Evolutionary conservation across 202 grass and related monocot species (phyloP), one percentile per base, ranked within the genome.

Genomic region (Carex arenaria): DNA sequence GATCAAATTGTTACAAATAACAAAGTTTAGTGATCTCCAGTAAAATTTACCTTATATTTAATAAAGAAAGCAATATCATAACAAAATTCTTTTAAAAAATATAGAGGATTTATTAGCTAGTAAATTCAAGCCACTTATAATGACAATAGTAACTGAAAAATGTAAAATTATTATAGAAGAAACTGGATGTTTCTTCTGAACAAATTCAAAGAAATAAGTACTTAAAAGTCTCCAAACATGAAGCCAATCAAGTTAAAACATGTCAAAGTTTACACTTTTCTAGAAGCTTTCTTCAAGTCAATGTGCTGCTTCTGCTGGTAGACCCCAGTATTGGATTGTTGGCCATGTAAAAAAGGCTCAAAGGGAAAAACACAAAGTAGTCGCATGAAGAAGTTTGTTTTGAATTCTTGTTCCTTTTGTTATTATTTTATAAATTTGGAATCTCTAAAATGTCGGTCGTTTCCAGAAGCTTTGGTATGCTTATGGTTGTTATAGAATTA

Each of bases 181-280:
- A 59, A n/a, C 5, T 17, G 56, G 56, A 68, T 40, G 14, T 0
- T 6, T 42, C 40, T 23, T 51, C 51, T 5, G 8, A 72, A 26
- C 17, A 72, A 51, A 47, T 72, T 51, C 20, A 72, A 72, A 47
- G 15, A 10, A 67, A 68, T 62, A 65, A 65, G 4, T 31, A 17
- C 64, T 31, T 2, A 2, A 1, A 9, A 45, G 43, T 45, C 43
- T 45, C 3, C 4, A 36, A 66, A 66, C 64, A 72, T 28, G 31
- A 52, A 30, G 22, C 20, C 12, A 3, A 47, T n/a, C 17, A 73
- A 73, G 49, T 75, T 49, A 75, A 75, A 54, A 31, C 49, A 54
- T 31, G 70, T 53, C 45, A 53, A 75, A 75, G 71, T 31, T 75
- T 2, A 40, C 71, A 55, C 7, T 75, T 74, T 74, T 75, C 71